Base-by-base conservation (phyloP, 441 rosid species). In the Jatropha multifida region DNA sequence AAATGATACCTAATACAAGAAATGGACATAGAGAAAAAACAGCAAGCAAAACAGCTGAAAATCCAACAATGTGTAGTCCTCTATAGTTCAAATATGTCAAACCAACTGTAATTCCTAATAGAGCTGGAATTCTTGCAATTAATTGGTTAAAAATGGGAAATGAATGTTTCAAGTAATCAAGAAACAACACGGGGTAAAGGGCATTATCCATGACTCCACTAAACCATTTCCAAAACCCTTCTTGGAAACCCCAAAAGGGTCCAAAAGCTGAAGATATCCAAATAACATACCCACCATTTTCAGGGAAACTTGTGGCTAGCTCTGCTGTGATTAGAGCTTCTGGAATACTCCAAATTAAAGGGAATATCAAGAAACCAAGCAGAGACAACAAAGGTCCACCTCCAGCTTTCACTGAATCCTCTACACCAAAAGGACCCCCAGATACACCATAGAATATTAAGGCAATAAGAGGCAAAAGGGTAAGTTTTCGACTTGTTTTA, bases 141-240 rank as follows among this genome's bases (percentile, higher is more conserved):
- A 82, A 76, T 2, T 65, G 79, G 67, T 89, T 81, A 60, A 94
- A 86, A 42, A 91, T 76, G 1, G 98, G 97, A 59, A 94, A 80
- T 0, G 96, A 90, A 83, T 86, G 94, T 86, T 95, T 95, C 84
- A 93, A 71, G 86, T 95, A 95, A 87, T 95, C 99, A 46, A 93
- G 90, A 73, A 95, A 93, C 79, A 93, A 65, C 0, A 93, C 96
- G 59, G 98, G 99, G 74, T 95, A 93, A 6, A 95, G 87, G 51
- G 98, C 98, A 88, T 94, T 92, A 75, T 94, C 98, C 89, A 94
- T 91, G 71, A 94, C 97, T 63, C 98, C 98, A 84, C 99, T 95
- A 74, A 95, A 84, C 98, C 98, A 93, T 87, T 95, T 95, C 98
- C 97, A 90, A 64, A 89, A 92, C 17, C 99, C 97, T 84, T 95